These are phyloP conservation scores for Dalechampia spathulata DNA, from an alignment of 441 rosid species.

Conservation along the genomic window DNA sequence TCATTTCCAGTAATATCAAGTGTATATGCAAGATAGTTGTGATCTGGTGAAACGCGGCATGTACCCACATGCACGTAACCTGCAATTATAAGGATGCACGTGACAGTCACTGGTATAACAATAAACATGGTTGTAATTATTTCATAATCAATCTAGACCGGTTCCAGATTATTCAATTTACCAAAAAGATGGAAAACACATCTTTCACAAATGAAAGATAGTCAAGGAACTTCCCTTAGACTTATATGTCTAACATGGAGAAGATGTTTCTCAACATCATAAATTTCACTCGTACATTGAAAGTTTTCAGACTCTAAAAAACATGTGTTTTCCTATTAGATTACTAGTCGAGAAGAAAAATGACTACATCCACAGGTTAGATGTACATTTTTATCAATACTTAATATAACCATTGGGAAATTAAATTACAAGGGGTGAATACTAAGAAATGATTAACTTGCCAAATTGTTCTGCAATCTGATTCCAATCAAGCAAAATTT, in stretches of 20 bases:
- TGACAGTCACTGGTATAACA: neutral
- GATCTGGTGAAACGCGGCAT: slow-evolving; percentile 87
- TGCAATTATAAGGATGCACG: slow-evolving; percentile 15
- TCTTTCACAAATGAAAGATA: neutral
- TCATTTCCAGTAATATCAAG: slow-evolving; percentile 65
- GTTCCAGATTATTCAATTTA: neutral
- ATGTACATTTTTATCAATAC: neutral
- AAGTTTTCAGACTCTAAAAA: neutral
- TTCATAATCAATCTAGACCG: neutral
- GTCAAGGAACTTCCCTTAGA: neutral
- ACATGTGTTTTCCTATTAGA: no score
- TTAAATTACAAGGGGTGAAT: no score
- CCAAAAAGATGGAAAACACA: neutral
- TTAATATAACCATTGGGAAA: neutral
- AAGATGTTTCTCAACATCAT: neutral
- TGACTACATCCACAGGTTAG: neutral
- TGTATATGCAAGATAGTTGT: slow-evolving; percentile 76
- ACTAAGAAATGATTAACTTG: neutral
- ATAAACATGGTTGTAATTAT: neutral
- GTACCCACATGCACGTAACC: slow-evolving; percentile 76
- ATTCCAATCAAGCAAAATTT: slow-evolving; percentile 89
- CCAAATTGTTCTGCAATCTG: slow-evolving; percentile 72
- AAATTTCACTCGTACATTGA: neutral
- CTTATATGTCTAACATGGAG: neutral
- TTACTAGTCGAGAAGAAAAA: no score